These are phyloP conservation scores for Microascus cirrosus DNA, from an alignment of 2,329 filamentous ascomycete species.

Conservation along the genomic window DNA sequence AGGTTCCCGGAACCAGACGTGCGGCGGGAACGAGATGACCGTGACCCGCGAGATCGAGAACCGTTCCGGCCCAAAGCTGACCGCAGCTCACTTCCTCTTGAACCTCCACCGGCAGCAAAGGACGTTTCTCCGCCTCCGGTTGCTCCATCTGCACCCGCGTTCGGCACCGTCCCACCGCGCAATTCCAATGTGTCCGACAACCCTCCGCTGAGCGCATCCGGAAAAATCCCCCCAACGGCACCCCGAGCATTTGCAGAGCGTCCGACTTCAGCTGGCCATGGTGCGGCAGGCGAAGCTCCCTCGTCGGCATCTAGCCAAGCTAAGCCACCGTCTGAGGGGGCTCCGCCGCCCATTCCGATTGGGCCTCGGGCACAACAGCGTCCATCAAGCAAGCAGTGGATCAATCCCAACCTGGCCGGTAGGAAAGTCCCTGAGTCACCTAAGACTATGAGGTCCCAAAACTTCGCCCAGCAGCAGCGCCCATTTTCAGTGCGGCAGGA, in stretches of 20 bases:
- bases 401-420: conserved; percentile 33
- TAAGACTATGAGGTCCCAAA: conserved; percentile 37
- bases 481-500: conserved; percentile 24
- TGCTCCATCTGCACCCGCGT: conserved; percentile 46
- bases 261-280: conserved; percentile 28
- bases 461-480: conserved; percentile 31
- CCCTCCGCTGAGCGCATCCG: conserved; percentile 17
- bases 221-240: conserved; percentile 39
- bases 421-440: conserved; percentile 42
- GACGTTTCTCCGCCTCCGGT: conserved; percentile 47
- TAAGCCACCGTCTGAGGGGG: conserved; percentile 16
- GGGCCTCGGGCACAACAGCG: conserved; percentile 43
- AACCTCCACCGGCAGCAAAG: conserved; percentile 31
- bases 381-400: conserved; percentile 49
- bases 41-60: conserved; percentile 34
- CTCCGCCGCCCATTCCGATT: conserved; percentile 28
- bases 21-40: conserved; percentile 31
- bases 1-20: conserved; percentile 26
- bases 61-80: conserved; percentile 39
- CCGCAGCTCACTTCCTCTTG: conserved; percentile 34
- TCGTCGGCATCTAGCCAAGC: conserved; percentile 6
- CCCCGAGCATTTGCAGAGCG: conserved; percentile 41
- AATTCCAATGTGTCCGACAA: conserved; percentile 17
- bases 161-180: conserved; percentile 42
- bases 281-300: conserved; percentile 7